Evolutionary conservation across 2,329 filamentous ascomycete species (phyloP).

Genomic region (Fusarium sp.): DNA sequence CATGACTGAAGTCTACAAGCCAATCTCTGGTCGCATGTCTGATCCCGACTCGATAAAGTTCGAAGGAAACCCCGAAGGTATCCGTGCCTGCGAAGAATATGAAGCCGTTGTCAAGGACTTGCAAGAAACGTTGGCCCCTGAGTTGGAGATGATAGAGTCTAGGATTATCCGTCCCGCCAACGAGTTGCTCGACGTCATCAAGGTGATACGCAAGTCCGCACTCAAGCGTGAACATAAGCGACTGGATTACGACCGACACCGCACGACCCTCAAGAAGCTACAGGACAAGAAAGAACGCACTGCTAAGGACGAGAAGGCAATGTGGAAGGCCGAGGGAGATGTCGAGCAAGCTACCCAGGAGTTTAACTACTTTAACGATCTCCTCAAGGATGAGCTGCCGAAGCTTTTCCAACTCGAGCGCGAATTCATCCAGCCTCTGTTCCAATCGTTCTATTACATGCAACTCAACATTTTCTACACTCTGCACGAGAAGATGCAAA

Average conservation of each 20-base stretch:
- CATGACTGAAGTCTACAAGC: slow-evolving; percentile 96
- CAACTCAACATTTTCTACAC: slow-evolving; percentile 99
- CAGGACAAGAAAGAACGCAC: slow-evolving; percentile 98
- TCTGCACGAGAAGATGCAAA: slow-evolving; percentile 97
- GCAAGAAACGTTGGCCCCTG: slow-evolving; percentile 86
- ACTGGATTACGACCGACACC: slow-evolving; percentile 92
- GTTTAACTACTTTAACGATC: slow-evolving; percentile 97
- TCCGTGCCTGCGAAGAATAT: slow-evolving; percentile 96
- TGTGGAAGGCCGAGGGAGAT: slow-evolving; percentile 95
- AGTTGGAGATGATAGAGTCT: slow-evolving; percentile 96
- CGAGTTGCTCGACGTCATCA: slow-evolving; percentile 93
- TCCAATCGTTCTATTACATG: slow-evolving; percentile 99
- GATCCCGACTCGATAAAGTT: slow-evolving; percentile 85
- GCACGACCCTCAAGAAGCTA: slow-evolving; percentile 86
- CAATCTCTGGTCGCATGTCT: slow-evolving; percentile 94
- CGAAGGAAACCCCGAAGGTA: slow-evolving; percentile 92
- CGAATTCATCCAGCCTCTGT: slow-evolving; percentile 95
- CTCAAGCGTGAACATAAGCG: slow-evolving; percentile 97
- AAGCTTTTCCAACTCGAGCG: slow-evolving; percentile 89
- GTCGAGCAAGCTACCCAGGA: slow-evolving; percentile 93
- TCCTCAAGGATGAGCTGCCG: slow-evolving; percentile 95
- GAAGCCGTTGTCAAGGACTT: slow-evolving; percentile 90
- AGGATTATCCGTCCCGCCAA: slow-evolving; percentile 92
- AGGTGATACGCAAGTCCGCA: slow-evolving; percentile 89
- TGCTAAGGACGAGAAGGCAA: slow-evolving; percentile 95